Base-by-base conservation (phyloP, 2,329 filamentous ascomycete genomes). In the Fusarium sp. region DNA sequence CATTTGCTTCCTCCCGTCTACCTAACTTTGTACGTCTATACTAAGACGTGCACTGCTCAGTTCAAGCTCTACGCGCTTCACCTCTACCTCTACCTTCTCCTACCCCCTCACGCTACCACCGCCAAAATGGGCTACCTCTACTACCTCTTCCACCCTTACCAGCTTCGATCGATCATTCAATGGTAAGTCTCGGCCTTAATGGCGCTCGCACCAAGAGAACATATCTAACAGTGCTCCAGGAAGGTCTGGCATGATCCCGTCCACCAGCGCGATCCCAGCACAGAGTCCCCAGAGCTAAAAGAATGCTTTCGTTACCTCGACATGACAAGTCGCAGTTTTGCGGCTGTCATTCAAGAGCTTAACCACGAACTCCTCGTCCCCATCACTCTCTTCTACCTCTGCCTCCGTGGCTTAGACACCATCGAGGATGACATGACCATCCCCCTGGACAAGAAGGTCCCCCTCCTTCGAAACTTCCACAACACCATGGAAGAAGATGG, bases 361-460 rank as follows among this genome's bases (percentile, higher is more conserved):
- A 95, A 98, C 79, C 94, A 94, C 2, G 95, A 99, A 83, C 90
- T 99, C 35, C 89, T 98, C 38, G 89, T 98, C 42, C 94, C 96
- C 27, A 88, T 98, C 48, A 90, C 91, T 60, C 86, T 98, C 13
- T 99, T 99, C 87, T 99, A 99, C 84, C 89, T 99, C 32, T 89
- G 94, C 57, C 87, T 99, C 59, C 93, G 96, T 67, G 96, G 93
- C 49, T 88, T 99, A 54, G 96, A 99, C 82, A 99, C 96, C n/a
- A 93, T 99, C 67, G 96, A 99, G 83, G 96, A 99, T 85, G 96
- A 99, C 82, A 98, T 98, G 90, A 97, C 94, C 8, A 91, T 99
- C 67, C 86, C 92, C 5, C 84, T 95, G 41, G 87, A 89, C 71
- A 91, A 88, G 78, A 99, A 99, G 84, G 92, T 97, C 78, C 94